Percentiles rank a stretch among this genome's conserved stretches.
Conservation (phyloP, 495 filamentous ascomycete species). For the Tuber indicum region DNA sequence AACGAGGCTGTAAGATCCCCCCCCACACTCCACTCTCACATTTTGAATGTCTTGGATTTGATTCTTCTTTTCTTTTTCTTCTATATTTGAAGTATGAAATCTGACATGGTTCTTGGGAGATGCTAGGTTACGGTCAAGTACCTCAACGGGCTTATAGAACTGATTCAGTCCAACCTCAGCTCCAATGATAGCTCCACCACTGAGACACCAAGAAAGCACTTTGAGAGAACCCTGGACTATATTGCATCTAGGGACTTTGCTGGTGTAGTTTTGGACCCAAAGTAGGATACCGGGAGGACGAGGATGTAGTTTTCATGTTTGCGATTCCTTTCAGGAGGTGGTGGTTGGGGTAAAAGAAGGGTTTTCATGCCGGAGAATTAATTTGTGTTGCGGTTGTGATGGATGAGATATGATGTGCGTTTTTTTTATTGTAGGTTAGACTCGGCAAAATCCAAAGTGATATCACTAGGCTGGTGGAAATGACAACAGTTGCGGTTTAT, state of each 20-base stretch:
- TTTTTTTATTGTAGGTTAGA: conserved; percentile 10
- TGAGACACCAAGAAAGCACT: conserved; percentile 83
- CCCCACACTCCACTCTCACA: neutral
- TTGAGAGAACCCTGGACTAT: conserved; percentile 87
- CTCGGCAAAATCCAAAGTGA: neutral
- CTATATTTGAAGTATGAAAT: conserved; percentile 24
- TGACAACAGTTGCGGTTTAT: conserved; percentile 11
- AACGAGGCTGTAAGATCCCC: conserved; percentile 74
- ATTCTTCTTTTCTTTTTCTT: neutral
- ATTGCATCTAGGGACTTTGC: conserved; percentile 88
- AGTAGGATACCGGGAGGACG: conserved; percentile 8
- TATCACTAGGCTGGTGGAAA: conserved; percentile 10
- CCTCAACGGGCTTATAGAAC: conserved; percentile 93
- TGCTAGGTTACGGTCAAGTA: conserved; percentile 88
- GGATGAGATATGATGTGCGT: conserved; percentile 15
- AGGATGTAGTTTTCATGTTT: conserved; percentile 10
- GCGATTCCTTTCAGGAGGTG: conserved; percentile 9
- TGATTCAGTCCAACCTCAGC: conserved; percentile 87
- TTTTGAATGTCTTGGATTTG: neutral
- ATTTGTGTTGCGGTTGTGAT: conserved; percentile 1
- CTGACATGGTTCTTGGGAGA: neutral
- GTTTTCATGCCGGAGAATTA: conserved; percentile 7
- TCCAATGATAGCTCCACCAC: conserved; percentile 72
- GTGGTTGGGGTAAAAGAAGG: conserved; percentile 5
- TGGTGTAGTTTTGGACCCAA: conserved; percentile 64